Evolutionary conservation across 257 asterid genomes (phyloP), one percentile per base, ranked within the genome.

Genomic region (Buddleja alternifolia): DNA sequence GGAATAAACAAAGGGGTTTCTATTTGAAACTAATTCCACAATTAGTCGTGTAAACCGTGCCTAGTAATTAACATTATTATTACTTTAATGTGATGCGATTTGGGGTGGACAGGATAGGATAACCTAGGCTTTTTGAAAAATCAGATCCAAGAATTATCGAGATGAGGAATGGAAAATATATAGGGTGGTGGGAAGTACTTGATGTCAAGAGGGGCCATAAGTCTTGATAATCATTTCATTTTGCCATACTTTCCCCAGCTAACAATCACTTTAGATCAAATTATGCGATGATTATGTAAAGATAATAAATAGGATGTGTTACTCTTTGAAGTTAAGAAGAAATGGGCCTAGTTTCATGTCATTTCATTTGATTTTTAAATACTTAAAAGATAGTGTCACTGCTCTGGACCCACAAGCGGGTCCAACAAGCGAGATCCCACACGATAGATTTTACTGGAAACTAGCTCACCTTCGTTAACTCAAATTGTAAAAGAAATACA

Each of bases 181-280:
- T 14, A 21, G 41, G 76, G 68, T 70, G 59, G 82, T 76, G 80
- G 78, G 55, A 66, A 76, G 60, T 69, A 73, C 75, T 73, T 58
- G 73, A 74, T 67, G 70, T 23, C 14, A 11, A 15, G 48, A 45
- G 57, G 80, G 60, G 54, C 80, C 82, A 59, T 50, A 44, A 65
- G 56, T 73, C 12, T 60, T 59, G 15, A 16, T 24, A 62, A 74
- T 71, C 47, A 73, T 72, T 63, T 34, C n/a, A 46, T 54, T 64
- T 58, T 76, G 39, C 62, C 55, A 59, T 4, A 69, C 71, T 51
- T 74, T 75, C 67, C 2, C 61, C 60, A 67, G 56, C 81, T 73
- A 67, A 66, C 54, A 20, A 55, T 16, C 51, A 44, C 78, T 67
- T 46, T 48, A 39, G 19, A 17, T 39, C 66, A 70, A 66, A 71